phyloP scores from a whole-genome alignment of 305 asterid genomes.

The Solanum hybrid region DNA sequence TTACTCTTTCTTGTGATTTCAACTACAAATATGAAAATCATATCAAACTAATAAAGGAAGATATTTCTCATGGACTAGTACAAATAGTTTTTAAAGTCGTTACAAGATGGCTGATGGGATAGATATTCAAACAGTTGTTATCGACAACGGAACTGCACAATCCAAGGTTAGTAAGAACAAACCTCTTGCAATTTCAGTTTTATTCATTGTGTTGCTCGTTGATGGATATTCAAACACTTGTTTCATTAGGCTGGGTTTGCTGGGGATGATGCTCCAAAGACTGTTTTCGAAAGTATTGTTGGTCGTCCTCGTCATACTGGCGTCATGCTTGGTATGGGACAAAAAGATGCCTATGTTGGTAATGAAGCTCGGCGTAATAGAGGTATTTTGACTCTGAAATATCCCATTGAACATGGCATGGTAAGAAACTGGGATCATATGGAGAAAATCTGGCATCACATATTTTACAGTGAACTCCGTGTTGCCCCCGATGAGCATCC shows the following conservation, averaged over 20 bases:
- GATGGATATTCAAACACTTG: not conserved
- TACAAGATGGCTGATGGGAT: not conserved
- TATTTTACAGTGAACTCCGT: not conserved
- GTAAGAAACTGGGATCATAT: conserved; percentile 29
- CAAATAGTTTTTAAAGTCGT: too few species aligned
- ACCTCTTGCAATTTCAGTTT: not conserved
- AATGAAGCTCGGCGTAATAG: conserved; percentile 17
- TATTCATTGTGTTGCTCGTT: not conserved
- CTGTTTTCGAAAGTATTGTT: conserved; percentile 13
- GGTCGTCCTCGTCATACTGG: conserved; percentile 14
- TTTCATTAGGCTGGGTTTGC: conserved; percentile 21
- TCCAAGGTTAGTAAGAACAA: not conserved
- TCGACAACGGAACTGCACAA: not conserved
- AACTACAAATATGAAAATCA: too few species aligned
- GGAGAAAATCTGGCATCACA: conserved; percentile 26
- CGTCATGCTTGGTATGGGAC: conserved; percentile 16
- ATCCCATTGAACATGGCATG: conserved; percentile 23
- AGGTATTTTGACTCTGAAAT: conserved; percentile 15
- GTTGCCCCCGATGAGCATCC: not conserved
- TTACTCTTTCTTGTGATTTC: too few species aligned
- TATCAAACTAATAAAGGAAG: too few species aligned
- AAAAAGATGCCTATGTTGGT: conserved; percentile 21
- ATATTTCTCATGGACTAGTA: too few species aligned
- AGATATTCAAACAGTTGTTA: not conserved
- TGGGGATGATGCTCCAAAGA: not conserved